Conservation (phyloP, 169 alveolate species). For the Plasmodium inui region DNA sequence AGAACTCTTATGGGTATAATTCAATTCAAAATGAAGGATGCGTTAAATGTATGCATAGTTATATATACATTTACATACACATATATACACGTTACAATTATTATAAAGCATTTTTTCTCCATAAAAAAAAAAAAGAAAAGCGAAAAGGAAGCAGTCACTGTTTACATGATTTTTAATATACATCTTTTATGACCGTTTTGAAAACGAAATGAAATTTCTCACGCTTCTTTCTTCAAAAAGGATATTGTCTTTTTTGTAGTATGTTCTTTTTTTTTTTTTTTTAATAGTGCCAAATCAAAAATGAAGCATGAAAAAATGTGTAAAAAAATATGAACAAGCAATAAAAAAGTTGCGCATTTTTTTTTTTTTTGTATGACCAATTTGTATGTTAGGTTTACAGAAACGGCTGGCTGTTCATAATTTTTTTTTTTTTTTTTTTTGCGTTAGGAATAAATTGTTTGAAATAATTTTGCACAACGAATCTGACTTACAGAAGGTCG, state of each 20-base stretch:
- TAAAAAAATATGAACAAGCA: slow-evolving; percentile 10
- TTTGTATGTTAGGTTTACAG: slow-evolving; percentile 23
- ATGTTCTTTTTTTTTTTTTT: slow-evolving; percentile 18
- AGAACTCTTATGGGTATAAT: neutral
- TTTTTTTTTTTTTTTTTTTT: neutral
- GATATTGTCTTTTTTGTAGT: slow-evolving; percentile 43
- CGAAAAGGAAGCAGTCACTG: neutral
- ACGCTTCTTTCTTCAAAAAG: slow-evolving; percentile 14
- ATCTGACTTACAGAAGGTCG: neutral
- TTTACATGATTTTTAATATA: slow-evolving; percentile 5
- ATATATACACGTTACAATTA: neutral
- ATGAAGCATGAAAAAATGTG: slow-evolving; percentile 8
- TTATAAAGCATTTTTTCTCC: slow-evolving; percentile 13
- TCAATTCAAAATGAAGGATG: slow-evolving; percentile 19
- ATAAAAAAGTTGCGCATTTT: slow-evolving; percentile 30
- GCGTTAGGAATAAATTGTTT: neutral
- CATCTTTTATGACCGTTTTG: slow-evolving; percentile 22
- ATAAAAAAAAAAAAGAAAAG: slow-evolving; percentile 7
- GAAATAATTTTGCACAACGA: neutral
- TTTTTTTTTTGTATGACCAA: slow-evolving; percentile 13
- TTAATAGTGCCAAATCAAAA: slow-evolving; percentile 13
- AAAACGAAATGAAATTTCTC: slow-evolving; percentile 3
- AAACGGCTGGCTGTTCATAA: slow-evolving; percentile 36
- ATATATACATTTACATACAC: neutral
- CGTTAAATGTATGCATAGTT: neutral